A percentile compares a stretch with the other conserved stretches of the same genome.
These are phyloP conservation scores for Periconia digitata DNA, from an alignment of 2,329 filamentous ascomycete genomes.

Conservation along the genomic window DNA sequence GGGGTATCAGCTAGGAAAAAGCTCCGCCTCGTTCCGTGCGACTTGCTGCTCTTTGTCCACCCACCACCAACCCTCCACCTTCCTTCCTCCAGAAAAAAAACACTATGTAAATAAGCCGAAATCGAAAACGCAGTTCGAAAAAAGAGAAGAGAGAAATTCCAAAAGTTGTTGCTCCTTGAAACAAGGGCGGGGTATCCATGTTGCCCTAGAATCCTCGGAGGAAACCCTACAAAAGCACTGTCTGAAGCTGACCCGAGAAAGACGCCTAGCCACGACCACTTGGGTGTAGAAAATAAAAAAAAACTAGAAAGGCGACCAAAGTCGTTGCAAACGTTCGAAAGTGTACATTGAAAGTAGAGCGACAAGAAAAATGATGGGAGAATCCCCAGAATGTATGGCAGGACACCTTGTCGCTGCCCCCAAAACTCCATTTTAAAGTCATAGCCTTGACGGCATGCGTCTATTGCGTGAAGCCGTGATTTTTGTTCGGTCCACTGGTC, in stretches of 20 bases:
- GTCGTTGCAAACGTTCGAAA: neutral
- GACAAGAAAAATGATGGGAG: constrained; percentile 2
- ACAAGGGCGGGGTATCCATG: constrained; percentile 37
- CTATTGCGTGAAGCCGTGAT: constrained; percentile 32
- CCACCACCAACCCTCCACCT: too few species aligned
- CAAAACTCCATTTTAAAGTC: constrained; percentile 11
- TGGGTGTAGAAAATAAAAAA: constrained; percentile 11
- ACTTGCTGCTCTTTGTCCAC: too few species aligned
- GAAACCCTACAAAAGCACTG: too few species aligned
- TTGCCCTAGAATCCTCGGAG: too few species aligned
- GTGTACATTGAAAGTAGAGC: constrained; percentile 7
- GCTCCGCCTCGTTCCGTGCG: too few species aligned
- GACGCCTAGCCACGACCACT: constrained; percentile 3
- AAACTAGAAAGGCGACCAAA: constrained; percentile 7
- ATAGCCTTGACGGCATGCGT: constrained; percentile 46
- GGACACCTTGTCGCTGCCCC: neutral
- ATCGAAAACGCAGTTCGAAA: too few species aligned
- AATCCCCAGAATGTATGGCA: neutral
- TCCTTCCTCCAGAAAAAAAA: too few species aligned
- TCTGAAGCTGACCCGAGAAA: constrained; percentile 7
- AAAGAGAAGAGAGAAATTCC: constrained; percentile 14
- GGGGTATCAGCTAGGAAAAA: too few species aligned
- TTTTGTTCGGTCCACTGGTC: constrained; percentile 24
- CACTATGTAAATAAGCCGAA: too few species aligned
- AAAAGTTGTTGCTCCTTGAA: constrained; percentile 33